Evolutionary conservation across 1,284 basidiomycete genomes (phyloP), one percentile per base, ranked within the genome.

Genomic region (Moesziomyces globuligerus): DNA sequence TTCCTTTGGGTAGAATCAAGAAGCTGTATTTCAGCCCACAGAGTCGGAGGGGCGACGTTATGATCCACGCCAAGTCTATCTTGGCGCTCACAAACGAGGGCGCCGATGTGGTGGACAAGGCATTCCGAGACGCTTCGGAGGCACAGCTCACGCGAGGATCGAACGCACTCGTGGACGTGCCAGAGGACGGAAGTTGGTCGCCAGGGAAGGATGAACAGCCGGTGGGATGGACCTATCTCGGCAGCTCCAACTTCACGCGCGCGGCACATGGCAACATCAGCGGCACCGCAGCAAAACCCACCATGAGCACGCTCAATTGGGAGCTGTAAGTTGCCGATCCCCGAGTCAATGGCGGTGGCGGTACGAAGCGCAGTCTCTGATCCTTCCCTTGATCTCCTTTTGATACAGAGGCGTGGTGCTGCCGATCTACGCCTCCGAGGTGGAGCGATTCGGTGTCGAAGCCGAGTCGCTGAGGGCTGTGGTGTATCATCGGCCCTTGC

Each of bases 21-120:
- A 23, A 40, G 2, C 57, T 79, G 4, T 75, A 65, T 24, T 40
- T 62, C 28, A 71, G 68, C 48, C 76, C 78, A 4, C 55, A 61
- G 9, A 73, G 69, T 17, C 29, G 65, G 4, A 67, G 79, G 7
- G 79, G 78, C 28, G 59, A 76, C 23, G 23, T 82, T n/a, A 59
- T 82, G 54, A 82, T 82, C 41, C 80, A 82, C 47, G 76, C 75
- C 43, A 82, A 82, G 42, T 68, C 60, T 13, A 44, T 81, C 21
- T 45, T 81, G n/a, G 75, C 69, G 7, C 51, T 67, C 42, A 46
- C 52, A 9, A 28, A 47, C 1, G 32, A 56, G 1, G 62, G 58
- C 25, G 15, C 18, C 9, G 18, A 21, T 0, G 9, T 62, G 3
- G 58, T 75, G 20, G 44, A 65, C 28, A 25, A 47, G 4, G 67